Base-by-base conservation (phyloP, 805 yeast genomes). In the Blastobotrys terrestris region DNA sequence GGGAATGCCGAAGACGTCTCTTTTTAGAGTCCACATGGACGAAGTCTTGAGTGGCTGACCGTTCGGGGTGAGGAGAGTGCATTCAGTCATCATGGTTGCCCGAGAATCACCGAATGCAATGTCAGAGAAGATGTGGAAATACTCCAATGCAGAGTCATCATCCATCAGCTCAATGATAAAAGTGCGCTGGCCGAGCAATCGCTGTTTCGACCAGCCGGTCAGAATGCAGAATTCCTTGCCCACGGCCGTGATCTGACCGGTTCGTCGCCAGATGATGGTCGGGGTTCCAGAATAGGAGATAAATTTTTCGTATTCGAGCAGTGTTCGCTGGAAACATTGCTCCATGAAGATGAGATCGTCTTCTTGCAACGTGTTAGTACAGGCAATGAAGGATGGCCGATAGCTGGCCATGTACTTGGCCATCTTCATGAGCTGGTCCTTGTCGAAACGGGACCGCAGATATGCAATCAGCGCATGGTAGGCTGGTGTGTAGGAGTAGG, bases 1-100 rank as follows among this genome's bases (percentile, higher is more conserved):
- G 14, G 99, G 99, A 50, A 92, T 84, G 6, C 97, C 97, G 70
- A 94, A 92, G 15, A 92, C 95, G 65, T 92, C 98, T 66, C 97
- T 75, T 64, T 91, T 90, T 58, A 94, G 72, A 0, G 98, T 94
- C 95, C 97, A 88, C 62, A 87, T 84, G 61, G 95, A 84, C 26
- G 88, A 81, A 0, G 97, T 87, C 49, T 84, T 75, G 46, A 92
- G 78, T 20, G 55, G 56, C 43, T 60, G 51, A 14, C 72, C 72
- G 13, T 53, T 46, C 13, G 67, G 65, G 3, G 70, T 85, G 44
- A 87, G 65, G 39, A 92, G 72, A 0, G 90, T 83, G 70, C 97
- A 92, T 50, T 83, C 87, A 26, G 87, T 81, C 87, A 88, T 88
- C n/a, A 87, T 85, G 3, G 85, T 85, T 15, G 96, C 97, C 50